Percentiles rank a stretch among this genome's conserved stretches.
Evolutionary conservation across 2,329 filamentous ascomycete species (phyloP).

Genomic region (Celoporthe dispersa): DNA sequence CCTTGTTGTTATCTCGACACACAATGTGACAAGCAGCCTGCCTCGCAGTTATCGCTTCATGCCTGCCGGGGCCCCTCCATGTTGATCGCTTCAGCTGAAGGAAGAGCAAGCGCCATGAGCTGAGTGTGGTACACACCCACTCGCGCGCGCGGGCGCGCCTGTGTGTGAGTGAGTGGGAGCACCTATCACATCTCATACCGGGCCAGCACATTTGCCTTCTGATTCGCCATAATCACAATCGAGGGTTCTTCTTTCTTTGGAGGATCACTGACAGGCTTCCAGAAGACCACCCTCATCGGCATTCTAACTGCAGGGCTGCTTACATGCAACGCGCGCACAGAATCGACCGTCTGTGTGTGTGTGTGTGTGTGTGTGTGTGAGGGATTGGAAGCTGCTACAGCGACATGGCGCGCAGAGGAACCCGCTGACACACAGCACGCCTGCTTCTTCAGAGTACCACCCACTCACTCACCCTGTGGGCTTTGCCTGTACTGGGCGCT

Average conservation of each 20-base stretch:
- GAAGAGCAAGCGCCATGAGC: constrained; percentile 2
- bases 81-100: constrained; percentile 5
- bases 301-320: neutral
- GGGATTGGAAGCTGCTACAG: neutral
- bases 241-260: neutral
- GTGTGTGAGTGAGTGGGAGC: too few species aligned
- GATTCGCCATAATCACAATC: neutral
- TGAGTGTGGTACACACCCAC: neutral
- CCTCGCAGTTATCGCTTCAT: neutral
- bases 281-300: neutral
- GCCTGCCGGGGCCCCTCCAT: neutral
- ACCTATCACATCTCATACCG: neutral
- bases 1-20: neutral
- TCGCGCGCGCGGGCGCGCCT: too few species aligned
- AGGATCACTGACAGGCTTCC: neutral
- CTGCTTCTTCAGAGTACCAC: neutral
- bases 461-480: neutral
- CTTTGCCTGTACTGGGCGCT: neutral
- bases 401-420: neutral
- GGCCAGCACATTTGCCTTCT: neutral
- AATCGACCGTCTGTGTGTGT: neutral
- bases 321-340: neutral
- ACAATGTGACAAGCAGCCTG: neutral
- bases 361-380: too few species aligned
- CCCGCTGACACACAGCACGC: neutral